Base-by-base conservation (phyloP, 441 rosid species). In the Lepidium campestre region DNA sequence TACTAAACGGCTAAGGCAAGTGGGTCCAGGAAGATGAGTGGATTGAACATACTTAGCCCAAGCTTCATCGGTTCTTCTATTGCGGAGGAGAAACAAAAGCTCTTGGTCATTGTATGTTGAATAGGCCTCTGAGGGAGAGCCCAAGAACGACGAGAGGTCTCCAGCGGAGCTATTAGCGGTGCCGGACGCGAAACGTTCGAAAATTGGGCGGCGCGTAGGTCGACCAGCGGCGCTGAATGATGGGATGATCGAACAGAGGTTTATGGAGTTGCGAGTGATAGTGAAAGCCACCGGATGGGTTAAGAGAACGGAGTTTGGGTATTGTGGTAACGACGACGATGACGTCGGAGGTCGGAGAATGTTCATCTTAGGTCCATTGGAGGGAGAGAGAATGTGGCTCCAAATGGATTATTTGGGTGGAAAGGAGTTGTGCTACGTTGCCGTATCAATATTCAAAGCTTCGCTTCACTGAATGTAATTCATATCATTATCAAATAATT, bases 1-100 rank as follows among this genome's bases (percentile, higher is more conserved):
- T 41, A 93, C 86, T 54, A 93, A 81, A 67, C 97, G 96, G 86
- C 96, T 88, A 40, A 90, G 93, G 72, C 96, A 90, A 72, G 94
- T 83, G 46, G 97, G 81, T 32, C 78, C 85, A 1, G 97, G 95
- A 27, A 93, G 90, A 58, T 67, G 82, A 63, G 82, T 17, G 41
- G 73, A 77, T 54, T 81, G 89, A 4, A 81, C 61, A 74, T 93
- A 93, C 23, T 71, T 46, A 37, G 52, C 52, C 98, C 98, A 93
- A 19, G 98, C 98, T 46, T 84, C 90, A 9, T 86, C 90, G 17
- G 94, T 93, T 77, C 46, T 78, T 41, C 93, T 50, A 49, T 80
- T 84, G 29, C 93, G 91, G 50, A 93, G 98, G 67, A 90, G 97
- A 13, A 67, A 69, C 2, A 90, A 50, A 19, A 93, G 86, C n/a